Evolutionary conservation across 2,329 filamentous ascomycete genomes (phyloP).

Genomic region (Lecanosticta acicola): DNA sequence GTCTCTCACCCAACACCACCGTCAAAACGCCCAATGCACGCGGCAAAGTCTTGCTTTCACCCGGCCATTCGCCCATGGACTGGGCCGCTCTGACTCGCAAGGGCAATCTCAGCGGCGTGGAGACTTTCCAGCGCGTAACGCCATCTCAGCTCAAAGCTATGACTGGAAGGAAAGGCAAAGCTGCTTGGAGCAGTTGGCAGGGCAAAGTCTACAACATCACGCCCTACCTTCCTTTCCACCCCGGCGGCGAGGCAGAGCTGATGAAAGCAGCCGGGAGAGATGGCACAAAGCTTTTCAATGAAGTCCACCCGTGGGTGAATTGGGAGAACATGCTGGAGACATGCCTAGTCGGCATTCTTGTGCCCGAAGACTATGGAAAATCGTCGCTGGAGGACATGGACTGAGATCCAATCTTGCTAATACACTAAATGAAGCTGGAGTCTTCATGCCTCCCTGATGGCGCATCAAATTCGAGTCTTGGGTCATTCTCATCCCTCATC

Average conservation of each 20-base stretch:
- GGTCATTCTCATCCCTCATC: no score
- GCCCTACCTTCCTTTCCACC: constrained; percentile 85
- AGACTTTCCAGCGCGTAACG: constrained; percentile 64
- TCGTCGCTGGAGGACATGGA: constrained; percentile 55
- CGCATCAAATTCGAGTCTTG: no score
- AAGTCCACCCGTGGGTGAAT: constrained; percentile 63
- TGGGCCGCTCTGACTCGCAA: constrained; percentile 79
- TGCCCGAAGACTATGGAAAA: constrained; percentile 48
- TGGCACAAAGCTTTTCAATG: constrained; percentile 56
- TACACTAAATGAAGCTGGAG: no score
- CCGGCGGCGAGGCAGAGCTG: constrained; percentile 74
- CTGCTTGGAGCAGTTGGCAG: constrained; percentile 85
- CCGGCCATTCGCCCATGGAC: constrained; percentile 90
- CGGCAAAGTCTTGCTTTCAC: constrained; percentile 72
- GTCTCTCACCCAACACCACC: constrained; percentile 28
- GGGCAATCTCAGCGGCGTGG: constrained; percentile 43
- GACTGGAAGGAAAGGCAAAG: constrained; percentile 72
- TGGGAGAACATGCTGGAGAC: constrained; percentile 61
- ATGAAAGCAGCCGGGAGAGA: constrained; percentile 75
- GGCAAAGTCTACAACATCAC: constrained; percentile 93
- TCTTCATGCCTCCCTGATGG: no score
- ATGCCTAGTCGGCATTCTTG: constrained; percentile 57
- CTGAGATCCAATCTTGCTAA: no score
- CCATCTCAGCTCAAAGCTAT: constrained; percentile 71
- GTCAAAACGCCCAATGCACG: constrained; percentile 39